Evolutionary conservation across 169 alveolate genomes (phyloP), one percentile per base, ranked within the genome.

Genomic region (Plasmodium billcollinsi): DNA sequence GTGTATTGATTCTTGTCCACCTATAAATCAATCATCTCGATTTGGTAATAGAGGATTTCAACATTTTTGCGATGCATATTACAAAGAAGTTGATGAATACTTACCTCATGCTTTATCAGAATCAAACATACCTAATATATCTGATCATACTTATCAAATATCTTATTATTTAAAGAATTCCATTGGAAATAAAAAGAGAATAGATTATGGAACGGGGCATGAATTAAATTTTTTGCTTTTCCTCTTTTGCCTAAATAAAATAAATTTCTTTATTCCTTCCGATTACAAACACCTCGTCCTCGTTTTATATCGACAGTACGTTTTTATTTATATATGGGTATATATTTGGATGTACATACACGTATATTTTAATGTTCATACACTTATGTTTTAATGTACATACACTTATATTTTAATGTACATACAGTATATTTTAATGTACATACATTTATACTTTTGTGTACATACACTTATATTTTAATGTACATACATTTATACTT

Each of bases 171-270:
- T 97, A 65, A 65, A 96, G 49, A 97, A 97, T 47, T 97, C 99
- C 0, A 97, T 98, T 67, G 99, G 99, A 21, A 97, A 98, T 54
- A 93, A 94, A 56, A 96, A 94, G 52, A 91, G 99, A 61, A 94
- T 98, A 29, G 99, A 98, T 88, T 98, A 98, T 91, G 99, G 99
- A 5, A 98, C 99, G 2, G 99, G 99, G 18, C 99, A 96, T 83
- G 99, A 98, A 88, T 88, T 96, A 59, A 93, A 96, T 71, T 97
- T 98, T 76, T 90, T 96, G 4, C 93, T 94, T 20, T 95, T 96
- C 75, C 92, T 98, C 56, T 90, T 94, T 70, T 90, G 97, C 56
- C 89, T 97, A 54, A 93, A 89, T 47, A 76, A 90, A 15, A 29
- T 75, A 11, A 45, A 67, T 21, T 56, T 91, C 45, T 74, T 93